Conservation (phyloP, 2,329 filamentous ascomycete species). For the Lasiodiplodia gonubiensis region DNA sequence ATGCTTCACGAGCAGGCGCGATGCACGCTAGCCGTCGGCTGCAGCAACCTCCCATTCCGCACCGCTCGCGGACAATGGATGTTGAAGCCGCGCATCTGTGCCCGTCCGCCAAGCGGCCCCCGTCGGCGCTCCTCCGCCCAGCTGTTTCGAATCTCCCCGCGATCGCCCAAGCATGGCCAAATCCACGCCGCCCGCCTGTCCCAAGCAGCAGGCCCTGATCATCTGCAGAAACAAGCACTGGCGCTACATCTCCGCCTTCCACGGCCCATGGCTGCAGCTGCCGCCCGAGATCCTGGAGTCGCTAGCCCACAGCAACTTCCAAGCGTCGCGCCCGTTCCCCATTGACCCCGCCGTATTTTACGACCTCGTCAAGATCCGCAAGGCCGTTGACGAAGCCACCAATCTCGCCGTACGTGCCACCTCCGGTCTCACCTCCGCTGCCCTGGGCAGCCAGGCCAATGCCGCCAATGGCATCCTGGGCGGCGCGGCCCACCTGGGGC, state of each 20-base stretch:
- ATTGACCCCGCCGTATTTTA: conserved; percentile 83
- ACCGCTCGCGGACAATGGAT: not conserved
- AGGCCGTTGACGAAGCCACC: conserved; percentile 79
- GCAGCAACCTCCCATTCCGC: conserved; percentile 8
- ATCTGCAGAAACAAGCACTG: conserved; percentile 66
- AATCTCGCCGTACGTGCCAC: conserved; percentile 78
- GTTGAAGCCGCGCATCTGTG: not conserved
- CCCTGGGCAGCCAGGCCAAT: conserved; percentile 63
- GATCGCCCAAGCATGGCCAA: conserved; percentile 17
- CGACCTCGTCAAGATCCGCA: conserved; percentile 81
- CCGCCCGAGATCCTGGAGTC: conserved; percentile 79
- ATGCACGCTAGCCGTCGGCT: not conserved
- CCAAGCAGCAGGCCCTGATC: conserved; percentile 37
- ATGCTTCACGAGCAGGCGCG: not conserved
- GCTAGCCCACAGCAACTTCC: conserved; percentile 80
- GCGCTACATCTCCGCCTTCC: conserved; percentile 83
- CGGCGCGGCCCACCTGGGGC: conserved; percentile 60
- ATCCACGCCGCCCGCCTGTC: not conserved
- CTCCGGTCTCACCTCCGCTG: conserved; percentile 71
- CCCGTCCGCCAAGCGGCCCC: not conserved
- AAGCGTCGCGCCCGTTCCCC: conserved; percentile 74
- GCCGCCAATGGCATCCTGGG: conserved; percentile 58
- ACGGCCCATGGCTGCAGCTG: conserved; percentile 82
- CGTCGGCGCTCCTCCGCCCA: conserved; percentile 9
- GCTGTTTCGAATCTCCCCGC: conserved; percentile 6